A percentile compares a stretch with the other conserved stretches of the same genome.
Conservation (phyloP, 2,329 filamentous ascomycete species). For the Alternaria triticina region DNA sequence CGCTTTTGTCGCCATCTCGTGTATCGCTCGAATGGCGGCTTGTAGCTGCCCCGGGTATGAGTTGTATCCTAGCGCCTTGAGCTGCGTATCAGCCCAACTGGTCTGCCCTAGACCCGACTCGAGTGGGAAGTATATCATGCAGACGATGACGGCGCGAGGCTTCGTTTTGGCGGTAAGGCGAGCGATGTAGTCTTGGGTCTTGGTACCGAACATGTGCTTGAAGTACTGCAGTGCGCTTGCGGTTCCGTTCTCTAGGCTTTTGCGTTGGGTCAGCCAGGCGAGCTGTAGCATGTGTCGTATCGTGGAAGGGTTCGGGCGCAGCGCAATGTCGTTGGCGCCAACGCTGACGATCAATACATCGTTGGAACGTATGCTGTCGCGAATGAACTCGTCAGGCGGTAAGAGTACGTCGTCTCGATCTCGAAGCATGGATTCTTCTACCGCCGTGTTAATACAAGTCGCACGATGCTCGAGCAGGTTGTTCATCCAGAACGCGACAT, state of each 20-base stretch:
- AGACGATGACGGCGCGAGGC: conserved; percentile 43
- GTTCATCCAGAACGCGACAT: conserved; percentile 49
- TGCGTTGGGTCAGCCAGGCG: conserved; percentile 35
- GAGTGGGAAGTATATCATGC: conserved; percentile 50
- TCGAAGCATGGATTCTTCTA: conserved; percentile 45
- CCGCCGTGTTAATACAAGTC: conserved; percentile 45
- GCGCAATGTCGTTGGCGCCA: conserved; percentile 47
- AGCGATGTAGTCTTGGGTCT: conserved; percentile 36
- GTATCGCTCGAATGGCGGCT: conserved; percentile 42
- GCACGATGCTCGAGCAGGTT: conserved; percentile 36
- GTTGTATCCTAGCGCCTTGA: conserved; percentile 42
- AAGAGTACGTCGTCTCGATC: conserved; percentile 38
- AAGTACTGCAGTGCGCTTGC: conserved; percentile 42
- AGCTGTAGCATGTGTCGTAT: conserved; percentile 42
- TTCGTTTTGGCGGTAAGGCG: conserved; percentile 35
- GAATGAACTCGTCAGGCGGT: conserved; percentile 44
- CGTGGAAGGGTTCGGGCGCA: conserved; percentile 35
- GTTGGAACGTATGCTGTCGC: conserved; percentile 36
- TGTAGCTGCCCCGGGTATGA: conserved; percentile 39
- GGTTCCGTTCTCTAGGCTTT: conserved; percentile 29
- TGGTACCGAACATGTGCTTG: conserved; percentile 36
- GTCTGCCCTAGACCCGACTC: conserved; percentile 33
- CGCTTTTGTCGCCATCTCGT: conserved; percentile 34
- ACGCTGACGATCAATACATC: conserved; percentile 47
- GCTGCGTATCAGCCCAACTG: conserved; percentile 43